These are phyloP conservation scores for Sporothrix euskadiensis DNA, from an alignment of 2,329 filamentous ascomycete genomes.

Conservation along the genomic window DNA sequence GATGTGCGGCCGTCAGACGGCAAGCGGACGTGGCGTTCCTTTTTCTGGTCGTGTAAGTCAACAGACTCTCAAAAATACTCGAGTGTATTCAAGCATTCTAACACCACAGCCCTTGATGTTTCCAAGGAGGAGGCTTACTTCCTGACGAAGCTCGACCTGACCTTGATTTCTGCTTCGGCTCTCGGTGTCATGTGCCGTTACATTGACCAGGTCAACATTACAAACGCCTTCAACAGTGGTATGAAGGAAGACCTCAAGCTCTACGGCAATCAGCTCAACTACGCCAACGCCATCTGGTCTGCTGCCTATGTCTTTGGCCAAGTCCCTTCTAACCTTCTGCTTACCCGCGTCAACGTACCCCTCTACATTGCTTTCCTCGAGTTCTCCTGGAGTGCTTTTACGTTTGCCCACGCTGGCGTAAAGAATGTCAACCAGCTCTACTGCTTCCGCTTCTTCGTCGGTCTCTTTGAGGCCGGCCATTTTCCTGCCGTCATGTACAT, in stretches of 20 bases:
- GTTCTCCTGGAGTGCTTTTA: slow-evolving; percentile 36
- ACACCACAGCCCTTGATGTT: slow-evolving; percentile 33
- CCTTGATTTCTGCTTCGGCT: slow-evolving; percentile 35
- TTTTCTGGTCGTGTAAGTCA: slow-evolving; percentile 36
- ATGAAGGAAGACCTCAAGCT: slow-evolving; percentile 40
- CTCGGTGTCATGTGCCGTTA: slow-evolving; percentile 38
- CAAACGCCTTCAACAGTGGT: slow-evolving; percentile 37
- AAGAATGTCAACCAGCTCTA: slow-evolving; percentile 36
- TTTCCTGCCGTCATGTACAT: slow-evolving; percentile 39
- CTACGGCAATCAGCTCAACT: slow-evolving; percentile 40
- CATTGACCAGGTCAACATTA: slow-evolving; percentile 38
- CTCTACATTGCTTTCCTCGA: slow-evolving; percentile 55
- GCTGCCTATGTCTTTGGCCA: slow-evolving; percentile 39
- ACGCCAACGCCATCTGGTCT: slow-evolving; percentile 48
- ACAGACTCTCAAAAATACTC: background rate
- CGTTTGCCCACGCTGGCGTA: slow-evolving; percentile 36
- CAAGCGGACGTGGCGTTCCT: slow-evolving; percentile 45
- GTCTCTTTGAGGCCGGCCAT: slow-evolving; percentile 38
- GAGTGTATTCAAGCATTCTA: background rate
- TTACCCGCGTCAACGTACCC: slow-evolving; percentile 35
- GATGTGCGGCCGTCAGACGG: slow-evolving; percentile 40
- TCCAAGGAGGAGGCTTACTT: slow-evolving; percentile 36
- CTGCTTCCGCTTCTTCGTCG: slow-evolving; percentile 37
- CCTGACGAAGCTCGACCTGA: slow-evolving; percentile 37
- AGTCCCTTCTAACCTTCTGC: slow-evolving; percentile 51